A percentile compares a stretch with the other conserved stretches of the same genome.
Conservation (phyloP, 176 grass and related monocot genomes). For the Bolboschoenus planiculmis region DNA sequence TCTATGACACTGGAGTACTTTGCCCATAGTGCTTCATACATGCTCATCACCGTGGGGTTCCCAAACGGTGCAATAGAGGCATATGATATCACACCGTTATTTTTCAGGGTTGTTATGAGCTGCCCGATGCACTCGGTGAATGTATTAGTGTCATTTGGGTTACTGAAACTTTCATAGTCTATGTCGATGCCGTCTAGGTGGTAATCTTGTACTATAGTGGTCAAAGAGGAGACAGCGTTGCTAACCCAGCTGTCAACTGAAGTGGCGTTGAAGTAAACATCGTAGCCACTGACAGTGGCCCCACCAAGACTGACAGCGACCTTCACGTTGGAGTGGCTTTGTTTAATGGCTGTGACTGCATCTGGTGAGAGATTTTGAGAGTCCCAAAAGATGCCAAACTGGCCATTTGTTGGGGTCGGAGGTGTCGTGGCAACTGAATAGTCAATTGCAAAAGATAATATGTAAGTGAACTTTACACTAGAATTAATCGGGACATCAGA, state of each 20-base stretch:
- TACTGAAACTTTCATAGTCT: conserved; percentile 72
- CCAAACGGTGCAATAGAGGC: conserved; percentile 64
- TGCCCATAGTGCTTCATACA: conserved; percentile 54
- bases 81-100: conserved; percentile 49
- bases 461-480: conserved; percentile 42
- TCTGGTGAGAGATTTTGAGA: conserved; percentile 33
- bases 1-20: conserved; percentile 40
- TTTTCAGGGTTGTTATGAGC: conserved; percentile 49
- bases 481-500: conserved; percentile 61
- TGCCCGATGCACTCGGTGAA: conserved; percentile 67
- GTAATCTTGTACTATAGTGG: conserved; percentile 36
- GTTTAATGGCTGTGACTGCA: conserved; percentile 44
- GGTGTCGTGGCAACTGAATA: conserved; percentile 39
- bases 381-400: conserved; percentile 75
- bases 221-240: conserved; percentile 60
- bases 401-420: conserved; percentile 49
- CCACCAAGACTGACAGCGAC: conserved; percentile 72
- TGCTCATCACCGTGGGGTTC: conserved; percentile 38
- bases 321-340: conserved; percentile 47
- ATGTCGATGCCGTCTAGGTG: conserved; percentile 66
- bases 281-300: conserved; percentile 23
- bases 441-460: conserved; percentile 71
- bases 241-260: conserved; percentile 63
- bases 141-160: conserved; percentile 21
- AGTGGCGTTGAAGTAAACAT: conserved; percentile 49